A percentile compares a stretch with the other conserved stretches of the same genome.
These are phyloP conservation scores for Paramecium caudatum DNA, from an alignment of 73 alveolate species.

Conservation along the genomic window DNA sequence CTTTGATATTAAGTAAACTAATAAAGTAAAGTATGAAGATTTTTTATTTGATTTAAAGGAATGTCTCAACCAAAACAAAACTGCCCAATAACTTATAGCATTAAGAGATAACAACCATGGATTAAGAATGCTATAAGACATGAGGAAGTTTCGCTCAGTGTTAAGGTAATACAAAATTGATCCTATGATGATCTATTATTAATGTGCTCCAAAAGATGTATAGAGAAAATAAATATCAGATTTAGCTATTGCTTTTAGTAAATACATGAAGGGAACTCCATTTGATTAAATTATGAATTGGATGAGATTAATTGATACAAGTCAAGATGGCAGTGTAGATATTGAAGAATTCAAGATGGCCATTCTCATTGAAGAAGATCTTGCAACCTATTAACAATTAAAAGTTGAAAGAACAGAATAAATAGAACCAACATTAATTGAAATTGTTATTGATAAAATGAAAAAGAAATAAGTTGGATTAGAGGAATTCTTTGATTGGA, in stretches of 20 bases:
- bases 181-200: constrained; percentile 40
- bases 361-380: constrained; percentile 45
- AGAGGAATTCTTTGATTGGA: constrained; percentile 66
- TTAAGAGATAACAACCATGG: constrained; percentile 37
- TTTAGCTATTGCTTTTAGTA: constrained; percentile 51
- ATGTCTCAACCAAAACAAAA: not conserved
- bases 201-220: constrained; percentile 46
- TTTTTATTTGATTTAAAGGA: constrained; percentile 47
- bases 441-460: constrained; percentile 32
- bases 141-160: constrained; percentile 21
- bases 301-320: constrained; percentile 44
- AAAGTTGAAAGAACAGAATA: constrained; percentile 24
- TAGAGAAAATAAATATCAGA: constrained; percentile 51
- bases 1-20: constrained; percentile 3
- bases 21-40: constrained; percentile 16
- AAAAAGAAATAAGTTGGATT: constrained; percentile 38
- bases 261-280: constrained; percentile 42
- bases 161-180: constrained; percentile 49
- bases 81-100: constrained; percentile 23
- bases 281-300: constrained; percentile 35
- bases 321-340: constrained; percentile 48
- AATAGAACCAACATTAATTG: constrained; percentile 30
- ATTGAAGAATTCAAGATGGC: constrained; percentile 61
- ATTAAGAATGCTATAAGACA: not conserved
- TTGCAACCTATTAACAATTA: not conserved